Base-by-base conservation (phyloP, 805 yeast genomes). In the Torulaspora franciscae region DNA sequence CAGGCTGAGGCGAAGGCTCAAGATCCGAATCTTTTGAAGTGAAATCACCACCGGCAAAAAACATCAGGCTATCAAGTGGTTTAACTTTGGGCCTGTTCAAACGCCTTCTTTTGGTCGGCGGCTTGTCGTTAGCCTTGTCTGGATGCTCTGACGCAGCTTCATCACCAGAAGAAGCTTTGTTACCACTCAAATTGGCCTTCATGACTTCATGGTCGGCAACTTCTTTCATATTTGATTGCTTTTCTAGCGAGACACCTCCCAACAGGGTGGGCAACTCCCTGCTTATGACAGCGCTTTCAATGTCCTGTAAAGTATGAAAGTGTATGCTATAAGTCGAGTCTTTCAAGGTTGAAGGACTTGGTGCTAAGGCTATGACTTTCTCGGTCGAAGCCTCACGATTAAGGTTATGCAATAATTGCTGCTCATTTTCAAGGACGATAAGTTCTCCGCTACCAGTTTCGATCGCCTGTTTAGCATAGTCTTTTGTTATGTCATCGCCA, bases 11-110 rank as follows among this genome's bases (percentile, higher is more conserved):
- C 8, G 30, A 14, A 22, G 14, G 13, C 3, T 23, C 32, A 8
- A 7, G 15, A 14, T 14, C 34, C 9, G 39, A 4, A 11, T 27
- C 40, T 5, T 14, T 9, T 10, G 28, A 27, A 14, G 32, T 28
- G 14, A 26, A 23, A 10, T 45, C 54, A 23, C 73, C 73, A 25
- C 73, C 74, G 3, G 68, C 73, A 54, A 70, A 69, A 49, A 63
- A 68, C 25, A 59, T 59, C 32, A 69, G 51, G 37, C 68, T 64
- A 35, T 68, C 67, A 26, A 70, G 49, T 1, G 70, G 63, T 45
- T 65, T 51, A 1, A 69, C 57, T 26, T 51, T 55, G n/a, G 51
- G 46, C 26, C 64, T 49, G 32, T 50, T 55, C 19, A 56, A 29
- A 38, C 63, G 51, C 37, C 58, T 44, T 17, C 46, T 48, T 43